Conservation (phyloP, 2,329 filamentous ascomycete species). For the Fusarium metavorans region DNA sequence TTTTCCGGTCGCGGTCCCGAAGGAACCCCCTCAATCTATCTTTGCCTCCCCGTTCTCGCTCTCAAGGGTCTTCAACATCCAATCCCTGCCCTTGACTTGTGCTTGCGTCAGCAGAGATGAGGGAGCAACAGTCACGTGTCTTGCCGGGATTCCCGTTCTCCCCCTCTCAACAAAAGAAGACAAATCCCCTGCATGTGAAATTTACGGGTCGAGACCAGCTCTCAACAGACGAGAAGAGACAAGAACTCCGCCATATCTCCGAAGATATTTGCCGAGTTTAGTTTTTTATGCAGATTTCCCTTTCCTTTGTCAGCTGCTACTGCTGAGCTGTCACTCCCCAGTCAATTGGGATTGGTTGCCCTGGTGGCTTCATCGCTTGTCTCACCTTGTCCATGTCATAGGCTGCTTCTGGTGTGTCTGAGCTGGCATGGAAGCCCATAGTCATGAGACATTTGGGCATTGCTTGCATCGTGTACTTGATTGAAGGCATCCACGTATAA, state of each 20-base stretch:
- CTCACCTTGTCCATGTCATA: slow-evolving; percentile 7
- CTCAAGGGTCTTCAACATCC: slow-evolving; percentile 5
- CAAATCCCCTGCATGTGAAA: slow-evolving; percentile 29
- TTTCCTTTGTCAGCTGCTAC: neutral
- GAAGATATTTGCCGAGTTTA: slow-evolving; percentile 13
- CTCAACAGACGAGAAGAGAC: slow-evolving; percentile 26
- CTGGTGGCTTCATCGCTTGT: slow-evolving; percentile 6
- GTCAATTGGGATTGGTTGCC: neutral
- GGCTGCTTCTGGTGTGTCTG: slow-evolving; percentile 10
- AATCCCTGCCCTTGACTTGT: slow-evolving; percentile 31
- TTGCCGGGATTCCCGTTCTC: slow-evolving; percentile 25
- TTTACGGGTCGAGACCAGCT: slow-evolving; percentile 2
- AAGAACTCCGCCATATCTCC: slow-evolving; percentile 38
- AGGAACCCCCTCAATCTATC: neutral
- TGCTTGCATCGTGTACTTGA: neutral
- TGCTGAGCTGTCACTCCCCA: neutral
- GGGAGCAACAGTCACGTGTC: slow-evolving; percentile 28
- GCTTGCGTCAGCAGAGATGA: slow-evolving; percentile 34
- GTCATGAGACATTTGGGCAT: slow-evolving; percentile 32
- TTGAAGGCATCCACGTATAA: neutral
- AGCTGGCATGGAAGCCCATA: slow-evolving; percentile 33
- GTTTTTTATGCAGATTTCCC: slow-evolving; percentile 6
- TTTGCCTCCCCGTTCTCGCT: slow-evolving; percentile 3
- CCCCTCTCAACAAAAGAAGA: slow-evolving; percentile 32
- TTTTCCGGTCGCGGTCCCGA: slow-evolving; percentile 11